Conservation (phyloP, 176 grass and related monocot species). For the Oryza australiensis region DNA sequence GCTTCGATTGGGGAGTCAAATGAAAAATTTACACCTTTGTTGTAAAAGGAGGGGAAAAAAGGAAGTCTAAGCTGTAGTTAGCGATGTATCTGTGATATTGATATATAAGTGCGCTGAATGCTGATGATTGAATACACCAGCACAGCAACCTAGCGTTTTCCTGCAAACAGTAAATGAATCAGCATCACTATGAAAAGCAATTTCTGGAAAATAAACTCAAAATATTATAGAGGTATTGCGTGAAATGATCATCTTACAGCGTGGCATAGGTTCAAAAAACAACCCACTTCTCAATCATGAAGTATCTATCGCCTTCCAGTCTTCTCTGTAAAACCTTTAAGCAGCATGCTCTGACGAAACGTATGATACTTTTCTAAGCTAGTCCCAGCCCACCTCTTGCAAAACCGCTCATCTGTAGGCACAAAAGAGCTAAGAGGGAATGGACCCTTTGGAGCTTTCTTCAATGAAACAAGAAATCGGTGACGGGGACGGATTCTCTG, state of each 20-base stretch:
- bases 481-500: slow-evolving; percentile 93
- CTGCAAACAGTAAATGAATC: slow-evolving; percentile 43
- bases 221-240: neutral
- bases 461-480: slow-evolving; percentile 84
- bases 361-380: slow-evolving; percentile 83
- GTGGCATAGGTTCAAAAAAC: slow-evolving; percentile 4
- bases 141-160: slow-evolving; percentile 30
- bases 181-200: slow-evolving; percentile 16
- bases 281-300: slow-evolving; percentile 19
- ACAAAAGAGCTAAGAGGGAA: slow-evolving; percentile 94
- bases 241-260: slow-evolving; percentile 28
- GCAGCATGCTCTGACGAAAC: slow-evolving; percentile 74
- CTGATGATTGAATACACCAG: slow-evolving; percentile 13
- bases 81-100: slow-evolving; percentile 20
- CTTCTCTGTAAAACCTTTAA: slow-evolving; percentile 57
- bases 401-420: slow-evolving; percentile 85
- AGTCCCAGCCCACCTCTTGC: slow-evolving; percentile 88
- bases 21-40: slow-evolving; percentile 15
- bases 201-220: neutral
- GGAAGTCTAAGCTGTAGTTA: slow-evolving; percentile 24
- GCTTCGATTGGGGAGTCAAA: neutral
- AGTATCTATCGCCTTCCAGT: slow-evolving; percentile 43
- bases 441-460: slow-evolving; percentile 91
- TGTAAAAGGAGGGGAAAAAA: neutral
- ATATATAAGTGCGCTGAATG: neutral